Evolutionary conservation across 805 yeast species (phyloP).

Genomic region (Brettanomyces sp.): DNA sequence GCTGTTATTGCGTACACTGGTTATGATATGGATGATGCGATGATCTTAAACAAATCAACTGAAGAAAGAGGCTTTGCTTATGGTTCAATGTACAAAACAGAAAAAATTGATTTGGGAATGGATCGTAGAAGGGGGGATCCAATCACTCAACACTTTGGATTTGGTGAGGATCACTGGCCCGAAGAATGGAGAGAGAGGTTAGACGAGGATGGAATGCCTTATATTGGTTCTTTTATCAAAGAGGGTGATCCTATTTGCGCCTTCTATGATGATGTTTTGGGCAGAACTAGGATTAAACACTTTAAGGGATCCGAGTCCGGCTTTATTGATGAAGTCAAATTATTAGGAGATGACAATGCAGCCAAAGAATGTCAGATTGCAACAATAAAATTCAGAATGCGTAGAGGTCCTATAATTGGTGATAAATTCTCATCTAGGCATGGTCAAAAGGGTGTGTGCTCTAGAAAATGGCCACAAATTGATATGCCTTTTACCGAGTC

Average conservation of each 20-base stretch:
- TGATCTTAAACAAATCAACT: slow-evolving; percentile 95
- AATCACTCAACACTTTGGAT: slow-evolving; percentile 86
- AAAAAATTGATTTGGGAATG: slow-evolving; percentile 73
- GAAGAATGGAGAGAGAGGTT: slow-evolving; percentile 79
- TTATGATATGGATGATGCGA: slow-evolving; percentile 99
- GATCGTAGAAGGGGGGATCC: slow-evolving; percentile 89
- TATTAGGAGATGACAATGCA: slow-evolving; percentile 74
- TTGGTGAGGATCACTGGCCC: slow-evolving; percentile 91
- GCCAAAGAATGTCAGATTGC: slow-evolving; percentile 75
- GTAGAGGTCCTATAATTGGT: slow-evolving; percentile 91
- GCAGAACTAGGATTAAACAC: slow-evolving; percentile 84
- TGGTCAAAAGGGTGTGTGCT: slow-evolving; percentile 98
- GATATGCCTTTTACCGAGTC: slow-evolving; percentile 96
- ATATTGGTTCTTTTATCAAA: slow-evolving; percentile 76
- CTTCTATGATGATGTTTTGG: slow-evolving; percentile 80
- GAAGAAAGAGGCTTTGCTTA: slow-evolving; percentile 97
- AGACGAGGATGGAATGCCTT: slow-evolving; percentile 89
- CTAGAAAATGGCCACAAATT: slow-evolving; percentile 94
- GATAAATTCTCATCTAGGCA: slow-evolving; percentile 97
- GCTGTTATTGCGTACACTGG: slow-evolving; percentile 99
- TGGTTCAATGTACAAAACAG: slow-evolving; percentile 93
- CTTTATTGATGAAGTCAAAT: slow-evolving; percentile 88
- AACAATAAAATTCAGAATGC: slow-evolving; percentile 81
- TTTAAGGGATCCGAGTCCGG: slow-evolving; percentile 95
- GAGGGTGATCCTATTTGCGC: slow-evolving; percentile 97